phyloP scores from a whole-genome alignment of 2,329 filamentous ascomycete species.

The Colletotrichum euphorbiae region DNA sequence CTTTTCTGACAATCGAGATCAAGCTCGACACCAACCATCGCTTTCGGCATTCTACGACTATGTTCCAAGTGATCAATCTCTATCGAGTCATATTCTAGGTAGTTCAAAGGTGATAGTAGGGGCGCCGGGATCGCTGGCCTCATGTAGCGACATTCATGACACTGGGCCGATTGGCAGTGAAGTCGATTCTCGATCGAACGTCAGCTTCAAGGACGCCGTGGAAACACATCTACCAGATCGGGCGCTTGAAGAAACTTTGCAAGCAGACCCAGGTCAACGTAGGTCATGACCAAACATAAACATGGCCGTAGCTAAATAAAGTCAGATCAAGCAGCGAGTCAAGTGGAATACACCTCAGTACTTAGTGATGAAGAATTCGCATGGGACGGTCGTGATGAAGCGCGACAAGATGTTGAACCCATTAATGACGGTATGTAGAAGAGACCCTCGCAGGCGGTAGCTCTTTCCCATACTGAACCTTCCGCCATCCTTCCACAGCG shows the following conservation, averaged over 20 bases:
- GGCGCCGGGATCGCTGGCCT: background rate
- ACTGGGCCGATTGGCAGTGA: background rate
- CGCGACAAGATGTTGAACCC: background rate
- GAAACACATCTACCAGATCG: background rate
- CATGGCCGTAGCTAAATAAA: conserved; percentile 13
- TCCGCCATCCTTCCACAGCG: background rate
- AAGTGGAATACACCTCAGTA: background rate
- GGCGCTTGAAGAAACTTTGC: background rate
- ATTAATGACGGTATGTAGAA: conserved; percentile 17
- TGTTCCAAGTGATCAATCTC: conserved; percentile 12
- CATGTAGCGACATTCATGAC: conserved; percentile 2
- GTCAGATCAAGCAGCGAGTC: background rate
- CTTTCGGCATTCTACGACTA: conserved; percentile 33
- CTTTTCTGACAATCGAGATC: conserved; percentile 8
- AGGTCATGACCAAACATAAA: background rate
- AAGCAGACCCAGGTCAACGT: background rate
- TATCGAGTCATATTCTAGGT: background rate
- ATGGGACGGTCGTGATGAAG: background rate
- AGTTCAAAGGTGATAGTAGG: background rate
- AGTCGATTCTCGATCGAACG: background rate
- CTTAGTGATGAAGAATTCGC: background rate
- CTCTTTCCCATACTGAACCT: background rate
- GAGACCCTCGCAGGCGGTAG: background rate
- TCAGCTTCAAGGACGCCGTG: background rate
- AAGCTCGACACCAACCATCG: conserved; percentile 26